Conservation (phyloP, 2,329 filamentous ascomycete species). For the Sphaceloma murrayae region DNA sequence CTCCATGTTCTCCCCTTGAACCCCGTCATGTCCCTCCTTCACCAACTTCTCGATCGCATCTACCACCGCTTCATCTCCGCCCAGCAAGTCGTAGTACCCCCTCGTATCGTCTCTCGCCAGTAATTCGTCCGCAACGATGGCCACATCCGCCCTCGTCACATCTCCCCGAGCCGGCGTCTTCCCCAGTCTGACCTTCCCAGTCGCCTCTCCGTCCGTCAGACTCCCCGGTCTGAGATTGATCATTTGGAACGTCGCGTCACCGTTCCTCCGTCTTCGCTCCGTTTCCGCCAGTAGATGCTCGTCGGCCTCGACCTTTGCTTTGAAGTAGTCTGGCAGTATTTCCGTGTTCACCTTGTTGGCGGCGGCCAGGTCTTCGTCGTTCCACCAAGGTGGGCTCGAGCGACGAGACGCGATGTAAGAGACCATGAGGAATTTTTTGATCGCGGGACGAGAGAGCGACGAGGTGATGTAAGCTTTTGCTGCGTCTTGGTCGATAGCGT, state of each 20-base stretch:
- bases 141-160: constrained; percentile 43
- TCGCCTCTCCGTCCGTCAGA: constrained; percentile 39
- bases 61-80: constrained; percentile 40
- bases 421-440: constrained; percentile 47
- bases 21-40: constrained; percentile 37
- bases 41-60: constrained; percentile 39
- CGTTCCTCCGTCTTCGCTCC: constrained; percentile 19
- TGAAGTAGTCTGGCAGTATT: constrained; percentile 42
- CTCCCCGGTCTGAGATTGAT: constrained; percentile 44
- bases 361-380: constrained; percentile 37
- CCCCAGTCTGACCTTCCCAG: constrained; percentile 40
- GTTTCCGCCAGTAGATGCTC: constrained; percentile 42
- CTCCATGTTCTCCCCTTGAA: constrained; percentile 44
- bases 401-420: constrained; percentile 45
- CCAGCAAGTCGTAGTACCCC: constrained; percentile 47
- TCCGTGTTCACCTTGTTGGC: constrained; percentile 41
- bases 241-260: constrained; percentile 34
- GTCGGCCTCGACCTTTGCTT: constrained; percentile 48
- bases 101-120: constrained; percentile 40
- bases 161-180: constrained; percentile 35
- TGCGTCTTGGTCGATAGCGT: constrained; percentile 46
- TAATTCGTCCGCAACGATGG: constrained; percentile 41
- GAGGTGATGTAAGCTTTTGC: constrained; percentile 46
- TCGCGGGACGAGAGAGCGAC: constrained; percentile 34
- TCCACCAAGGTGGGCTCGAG: constrained; percentile 42